phyloP scores from a whole-genome alignment of 83 land plant species.

The Picea mariana region DNA sequence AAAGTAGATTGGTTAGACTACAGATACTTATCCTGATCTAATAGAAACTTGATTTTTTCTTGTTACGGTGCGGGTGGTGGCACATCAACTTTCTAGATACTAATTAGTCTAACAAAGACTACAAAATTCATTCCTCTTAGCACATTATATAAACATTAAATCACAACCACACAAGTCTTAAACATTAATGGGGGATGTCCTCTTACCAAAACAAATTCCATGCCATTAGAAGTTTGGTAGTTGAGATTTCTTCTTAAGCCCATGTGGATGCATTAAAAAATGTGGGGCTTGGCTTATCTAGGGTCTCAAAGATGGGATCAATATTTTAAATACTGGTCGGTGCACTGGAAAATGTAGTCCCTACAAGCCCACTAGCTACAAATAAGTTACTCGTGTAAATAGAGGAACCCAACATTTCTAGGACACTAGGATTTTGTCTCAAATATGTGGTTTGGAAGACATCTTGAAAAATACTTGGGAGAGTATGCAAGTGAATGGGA shows the following conservation, averaged over 20 bases:
- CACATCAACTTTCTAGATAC: constrained; percentile 70
- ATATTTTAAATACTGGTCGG: constrained; percentile 63
- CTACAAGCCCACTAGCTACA: constrained; percentile 82
- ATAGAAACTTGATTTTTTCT: not conserved
- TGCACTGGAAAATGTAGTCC: constrained; percentile 77
- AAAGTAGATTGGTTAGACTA: no score
- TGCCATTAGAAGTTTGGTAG: constrained; percentile 87
- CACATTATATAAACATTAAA: constrained; percentile 77
- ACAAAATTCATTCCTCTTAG: constrained; percentile 87
- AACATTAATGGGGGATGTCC: constrained; percentile 53
- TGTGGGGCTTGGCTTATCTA: constrained; percentile 82
- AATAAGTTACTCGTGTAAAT: constrained; percentile 77
- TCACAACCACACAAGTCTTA: constrained; percentile 62
- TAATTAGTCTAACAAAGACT: constrained; percentile 76
- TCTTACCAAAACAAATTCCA: constrained; percentile 69
- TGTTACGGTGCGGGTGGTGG: not conserved
- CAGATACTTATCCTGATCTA: no score
- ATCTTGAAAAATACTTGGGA: constrained; percentile 68
- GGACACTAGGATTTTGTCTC: constrained; percentile 62
- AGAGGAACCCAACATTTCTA: constrained; percentile 68
- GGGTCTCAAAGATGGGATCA: constrained; percentile 80
- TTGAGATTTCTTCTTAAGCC: constrained; percentile 84
- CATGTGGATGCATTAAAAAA: constrained; percentile 80
- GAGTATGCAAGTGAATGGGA: not conserved
- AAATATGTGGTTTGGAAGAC: constrained; percentile 86